Evolutionary conservation across 2,329 filamentous ascomycete genomes (phyloP), one percentile per base, ranked within the genome.

Genomic region (Elsinoe australis): DNA sequence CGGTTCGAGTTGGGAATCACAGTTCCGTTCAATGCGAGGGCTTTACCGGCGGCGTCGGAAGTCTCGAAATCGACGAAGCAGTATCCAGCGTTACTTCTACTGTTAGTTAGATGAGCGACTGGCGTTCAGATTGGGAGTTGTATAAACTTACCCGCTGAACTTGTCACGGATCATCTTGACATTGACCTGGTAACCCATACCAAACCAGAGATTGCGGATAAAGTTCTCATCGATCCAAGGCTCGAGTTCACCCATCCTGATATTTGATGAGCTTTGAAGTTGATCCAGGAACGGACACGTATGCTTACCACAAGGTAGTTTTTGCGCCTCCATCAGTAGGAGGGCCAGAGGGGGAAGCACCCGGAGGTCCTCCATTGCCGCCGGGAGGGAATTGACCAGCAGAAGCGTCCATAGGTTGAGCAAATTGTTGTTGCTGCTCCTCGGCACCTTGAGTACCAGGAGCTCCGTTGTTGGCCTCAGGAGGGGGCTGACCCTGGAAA

Each of bases 81-180:
- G 72, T 98, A 98, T 52, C 92, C 92, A 55, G 92, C 92, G 67
- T 95, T 98, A 60, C 87, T 94, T 64, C 72, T 73, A 66, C 51
- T 59, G 47, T 52, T 28, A 45, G 28, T 47, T 24, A 48, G 52
- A 44, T 49, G 49, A 54, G 39, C 38, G 12, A 18, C 31, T n/a
- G n/a, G n/a, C n/a, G n/a, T n/a, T n/a, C n/a, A n/a, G n/a, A n/a
- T n/a, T n/a, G n/a, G n/a, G n/a, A n/a, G n/a, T n/a, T n/a, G n/a
- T n/a, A n/a, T n/a, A n/a, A n/a, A 63, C 76, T 70, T 76, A 95
- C 88, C 90, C 92, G 64, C 90, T 95, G 69, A 95, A 95, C 71
- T 95, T 95, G 73, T 98, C 92, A 56, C 92, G 87, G 61, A 98
- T 98, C 78, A 98, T 95, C 79, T 98, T 98, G 59, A 98, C 92